Conservation (phyloP, 257 asterid genomes). For the Fraxinus excelsior region DNA sequence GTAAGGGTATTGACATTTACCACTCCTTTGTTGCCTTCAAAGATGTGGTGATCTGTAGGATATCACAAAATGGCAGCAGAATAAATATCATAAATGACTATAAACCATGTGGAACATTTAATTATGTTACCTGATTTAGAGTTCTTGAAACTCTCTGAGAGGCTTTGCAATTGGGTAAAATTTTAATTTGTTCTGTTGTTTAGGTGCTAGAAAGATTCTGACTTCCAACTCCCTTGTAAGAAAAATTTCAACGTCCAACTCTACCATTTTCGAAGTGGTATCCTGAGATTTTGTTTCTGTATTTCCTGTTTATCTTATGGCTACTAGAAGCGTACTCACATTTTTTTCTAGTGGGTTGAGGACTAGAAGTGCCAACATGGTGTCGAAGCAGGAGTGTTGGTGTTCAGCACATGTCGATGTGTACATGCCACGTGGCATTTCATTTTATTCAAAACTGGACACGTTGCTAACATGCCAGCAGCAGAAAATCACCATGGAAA, state of each 20-base stretch:
- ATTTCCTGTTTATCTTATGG: neutral
- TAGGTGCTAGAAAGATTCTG: neutral
- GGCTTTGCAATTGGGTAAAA: neutral
- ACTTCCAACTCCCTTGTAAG: neutral
- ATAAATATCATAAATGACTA: neutral
- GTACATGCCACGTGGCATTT: no score
- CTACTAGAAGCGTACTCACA: constrained; percentile 3
- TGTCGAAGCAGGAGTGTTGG: no score
- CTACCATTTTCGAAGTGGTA: neutral
- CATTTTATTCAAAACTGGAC: no score
- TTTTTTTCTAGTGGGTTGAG: neutral
- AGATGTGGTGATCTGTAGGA: neutral
- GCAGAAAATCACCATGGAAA: no score
- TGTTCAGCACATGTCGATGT: no score
- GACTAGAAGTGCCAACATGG: no score
- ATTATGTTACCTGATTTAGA: neutral
- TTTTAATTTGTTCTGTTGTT: neutral
- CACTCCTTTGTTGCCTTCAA: neutral
- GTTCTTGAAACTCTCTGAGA: neutral
- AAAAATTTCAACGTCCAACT: no score
- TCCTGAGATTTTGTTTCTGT: neutral
- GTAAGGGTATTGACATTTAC: constrained; percentile 8
- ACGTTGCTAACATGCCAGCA: no score
- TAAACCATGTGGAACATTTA: neutral
- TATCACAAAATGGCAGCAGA: neutral